These are phyloP conservation scores for Emmonsiellopsis sp. DNA, from an alignment of 2,329 filamentous ascomycete species.

Conservation along the genomic window DNA sequence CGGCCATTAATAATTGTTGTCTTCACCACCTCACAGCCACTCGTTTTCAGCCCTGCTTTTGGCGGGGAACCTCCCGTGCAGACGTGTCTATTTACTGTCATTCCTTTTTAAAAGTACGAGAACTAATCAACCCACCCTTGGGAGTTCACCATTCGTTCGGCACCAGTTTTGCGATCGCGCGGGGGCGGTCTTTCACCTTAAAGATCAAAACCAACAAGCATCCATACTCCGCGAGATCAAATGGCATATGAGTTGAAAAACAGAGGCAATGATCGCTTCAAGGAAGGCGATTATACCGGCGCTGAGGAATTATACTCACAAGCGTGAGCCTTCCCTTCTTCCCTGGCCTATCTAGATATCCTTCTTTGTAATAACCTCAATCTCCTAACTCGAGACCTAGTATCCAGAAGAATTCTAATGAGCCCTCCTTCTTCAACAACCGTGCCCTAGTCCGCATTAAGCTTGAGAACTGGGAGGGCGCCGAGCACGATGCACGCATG, in stretches of 20 bases:
- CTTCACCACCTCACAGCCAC: too few species aligned
- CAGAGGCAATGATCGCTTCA: slow-evolving; percentile 39
- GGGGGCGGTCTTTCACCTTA: not conserved
- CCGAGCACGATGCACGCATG: slow-evolving; percentile 66
- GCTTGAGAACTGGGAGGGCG: slow-evolving; percentile 62
- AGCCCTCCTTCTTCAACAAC: slow-evolving; percentile 79
- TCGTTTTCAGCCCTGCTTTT: too few species aligned
- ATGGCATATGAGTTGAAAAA: slow-evolving; percentile 35
- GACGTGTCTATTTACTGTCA: too few species aligned
- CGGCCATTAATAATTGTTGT: too few species aligned
- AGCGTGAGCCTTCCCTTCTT: slow-evolving; percentile 27
- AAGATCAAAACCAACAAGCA: not conserved
- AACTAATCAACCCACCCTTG: too few species aligned
- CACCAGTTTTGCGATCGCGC: not conserved
- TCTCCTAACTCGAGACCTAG: slow-evolving; percentile 30
- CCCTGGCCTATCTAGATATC: not conserved
- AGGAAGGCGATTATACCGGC: slow-evolving; percentile 35
- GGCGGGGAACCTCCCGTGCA: too few species aligned
- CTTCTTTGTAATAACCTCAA: not conserved
- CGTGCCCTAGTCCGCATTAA: slow-evolving; percentile 75
- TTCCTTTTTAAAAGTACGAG: too few species aligned
- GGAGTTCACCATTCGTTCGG: too few species aligned
- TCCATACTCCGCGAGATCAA: not conserved
- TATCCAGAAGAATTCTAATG: slow-evolving; percentile 68
- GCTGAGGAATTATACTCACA: slow-evolving; percentile 40